Evolutionary conservation across 331 rosid genomes (phyloP), one percentile per base, ranked within the genome.

Genomic region (Rhamnella rubrinervis): DNA sequence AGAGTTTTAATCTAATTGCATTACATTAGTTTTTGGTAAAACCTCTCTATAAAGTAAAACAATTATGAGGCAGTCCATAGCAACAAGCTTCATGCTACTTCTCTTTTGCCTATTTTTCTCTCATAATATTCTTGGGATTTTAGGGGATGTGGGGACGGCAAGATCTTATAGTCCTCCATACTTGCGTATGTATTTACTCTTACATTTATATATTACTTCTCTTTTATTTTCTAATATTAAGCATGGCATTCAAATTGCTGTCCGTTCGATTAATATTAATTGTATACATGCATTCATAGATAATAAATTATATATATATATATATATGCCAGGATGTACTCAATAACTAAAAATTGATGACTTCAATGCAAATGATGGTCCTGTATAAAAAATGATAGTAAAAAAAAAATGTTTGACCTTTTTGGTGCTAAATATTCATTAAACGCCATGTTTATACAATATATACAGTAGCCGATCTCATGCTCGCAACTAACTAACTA

Each of bases 101-200:
- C 25, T 53, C 20, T 53, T 53, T 53, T 53, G 21, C 25, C 19
- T 53, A 3, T 18, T 53, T 18, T 53, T n/a, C 25, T 53, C 58
- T 53, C 12, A 53, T 18, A 8, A 51, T 35, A 12, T n/a, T 47
- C 52, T 31, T 60, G 6, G 0, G 0, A 76, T 78, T 67, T 23
- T 39, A 17, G 89, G 82, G 55, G 96, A 85, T 18, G 78, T 87
- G 69, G 92, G 96, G 6, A 87, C 87, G 1, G 92, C 96, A 35
- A 11, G 86, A 6, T 71, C 87, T 41, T 87, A 87, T 49, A 76
- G 79, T 11, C 85, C 92, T 52, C 92, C 96, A 17, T 89, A 86
- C 55, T 80, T 86, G 44, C 92, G 96, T 89, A 63, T 75, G 90
- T 65, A 28, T 15, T 55, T 6, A 63, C 11, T 8, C 18, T 44